phyloP scores from a whole-genome alignment of 2,329 filamentous ascomycete species.

The Nannizziopsis barbatae region DNA sequence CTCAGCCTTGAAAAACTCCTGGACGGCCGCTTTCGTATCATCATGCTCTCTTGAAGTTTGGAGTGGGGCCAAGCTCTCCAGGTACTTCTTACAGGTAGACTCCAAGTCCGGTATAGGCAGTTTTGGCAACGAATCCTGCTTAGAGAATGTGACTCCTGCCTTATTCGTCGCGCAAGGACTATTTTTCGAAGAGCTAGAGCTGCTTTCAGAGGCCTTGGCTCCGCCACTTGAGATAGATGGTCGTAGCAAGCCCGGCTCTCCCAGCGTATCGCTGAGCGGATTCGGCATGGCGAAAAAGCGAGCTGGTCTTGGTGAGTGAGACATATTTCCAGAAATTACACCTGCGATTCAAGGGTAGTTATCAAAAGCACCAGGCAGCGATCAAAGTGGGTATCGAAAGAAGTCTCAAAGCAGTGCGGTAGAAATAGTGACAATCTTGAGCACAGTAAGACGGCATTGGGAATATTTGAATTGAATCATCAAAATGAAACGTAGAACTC shows the following conservation, averaged over 20 bases:
- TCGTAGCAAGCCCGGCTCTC: constrained; percentile 25
- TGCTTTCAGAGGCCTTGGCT: neutral
- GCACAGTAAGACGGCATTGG: constrained; percentile 68
- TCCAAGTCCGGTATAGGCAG: constrained; percentile 86
- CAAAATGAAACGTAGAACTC: neutral
- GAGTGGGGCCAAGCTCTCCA: constrained; percentile 66
- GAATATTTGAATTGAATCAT: neutral
- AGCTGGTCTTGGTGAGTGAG: constrained; percentile 52
- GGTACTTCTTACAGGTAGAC: constrained; percentile 63
- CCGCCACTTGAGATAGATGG: neutral
- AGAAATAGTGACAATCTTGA: constrained; percentile 88
- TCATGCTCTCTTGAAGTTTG: constrained; percentile 71
- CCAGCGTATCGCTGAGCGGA: constrained; percentile 60
- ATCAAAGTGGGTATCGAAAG: constrained; percentile 70
- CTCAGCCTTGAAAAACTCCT: constrained; percentile 70
- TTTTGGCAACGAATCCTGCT: constrained; percentile 79
- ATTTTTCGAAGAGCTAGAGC: constrained; percentile 27
- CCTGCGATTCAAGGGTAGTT: neutral
- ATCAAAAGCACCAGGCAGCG: constrained; percentile 61
- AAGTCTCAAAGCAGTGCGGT: constrained; percentile 76
- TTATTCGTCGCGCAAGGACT: constrained; percentile 40
- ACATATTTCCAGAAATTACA: constrained; percentile 36
- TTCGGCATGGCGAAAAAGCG: constrained; percentile 61
- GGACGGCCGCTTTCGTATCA: constrained; percentile 67
- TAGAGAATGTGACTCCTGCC: constrained; percentile 73